Percentiles rank a stretch among this genome's conserved stretches.
These are phyloP conservation scores for Pachysandra terminalis DNA, from an alignment of 164 flowering plant species.

Conservation along the genomic window DNA sequence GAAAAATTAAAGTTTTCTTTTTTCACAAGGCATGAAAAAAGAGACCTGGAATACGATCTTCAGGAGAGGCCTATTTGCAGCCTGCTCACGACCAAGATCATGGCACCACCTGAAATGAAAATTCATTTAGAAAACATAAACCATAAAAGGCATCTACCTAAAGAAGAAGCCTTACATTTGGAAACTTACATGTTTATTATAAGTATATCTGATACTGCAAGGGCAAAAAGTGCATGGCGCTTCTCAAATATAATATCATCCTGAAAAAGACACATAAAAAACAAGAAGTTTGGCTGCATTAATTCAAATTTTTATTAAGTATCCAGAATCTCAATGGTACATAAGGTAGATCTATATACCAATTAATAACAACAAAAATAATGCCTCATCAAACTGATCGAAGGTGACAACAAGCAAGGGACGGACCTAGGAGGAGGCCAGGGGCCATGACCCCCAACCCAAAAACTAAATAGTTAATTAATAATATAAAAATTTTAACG, in stretches of 20 bases:
- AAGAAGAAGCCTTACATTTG: background rate
- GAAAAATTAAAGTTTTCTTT: too few species aligned
- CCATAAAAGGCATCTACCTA: background rate
- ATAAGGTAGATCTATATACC: too few species aligned
- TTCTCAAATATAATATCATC: background rate
- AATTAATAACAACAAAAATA: too few species aligned
- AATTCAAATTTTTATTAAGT: too few species aligned
- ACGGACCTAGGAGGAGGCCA: too few species aligned
- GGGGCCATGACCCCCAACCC: too few species aligned
- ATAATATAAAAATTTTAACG: too few species aligned
- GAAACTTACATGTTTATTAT: background rate
- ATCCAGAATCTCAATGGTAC: too few species aligned
- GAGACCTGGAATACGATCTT: background rate
- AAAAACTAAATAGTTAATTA: too few species aligned
- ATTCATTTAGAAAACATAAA: background rate
- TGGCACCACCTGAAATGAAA: background rate
- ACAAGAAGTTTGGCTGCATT: background rate
- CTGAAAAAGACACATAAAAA: background rate
- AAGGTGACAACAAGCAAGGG: too few species aligned
- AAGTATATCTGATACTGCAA: background rate
- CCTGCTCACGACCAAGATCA: background rate
- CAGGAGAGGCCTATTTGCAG: background rate
- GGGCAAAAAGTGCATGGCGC: background rate
- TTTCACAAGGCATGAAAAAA: background rate
- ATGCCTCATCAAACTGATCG: too few species aligned